A percentile compares a stretch with the other conserved stretches of the same genome.
Evolutionary conservation across 2,329 filamentous ascomycete species (phyloP).

Genomic region (Penicillium sp.): DNA sequence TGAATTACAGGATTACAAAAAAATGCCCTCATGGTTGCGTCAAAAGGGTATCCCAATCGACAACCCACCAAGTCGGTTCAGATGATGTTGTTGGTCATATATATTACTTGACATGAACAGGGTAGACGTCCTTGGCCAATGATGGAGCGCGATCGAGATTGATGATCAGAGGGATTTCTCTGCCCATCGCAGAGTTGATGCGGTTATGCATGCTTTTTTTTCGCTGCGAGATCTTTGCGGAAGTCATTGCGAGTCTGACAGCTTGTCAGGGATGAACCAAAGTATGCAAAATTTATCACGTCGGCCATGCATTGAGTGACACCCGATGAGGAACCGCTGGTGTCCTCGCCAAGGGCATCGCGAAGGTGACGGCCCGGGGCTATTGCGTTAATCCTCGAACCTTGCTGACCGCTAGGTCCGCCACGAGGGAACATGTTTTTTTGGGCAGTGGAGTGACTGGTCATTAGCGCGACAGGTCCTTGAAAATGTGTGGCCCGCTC

Average conservation of each 20-base stretch:
- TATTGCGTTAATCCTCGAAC: background rate
- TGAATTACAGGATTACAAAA: background rate
- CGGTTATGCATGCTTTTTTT: background rate
- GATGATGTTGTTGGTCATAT: background rate
- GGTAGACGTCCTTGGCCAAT: background rate
- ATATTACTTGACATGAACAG: background rate
- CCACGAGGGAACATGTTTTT: slow-evolving; percentile 6
- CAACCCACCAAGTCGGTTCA: background rate
- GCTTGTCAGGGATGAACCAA: background rate
- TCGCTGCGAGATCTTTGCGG: background rate
- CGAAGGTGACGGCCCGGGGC: background rate
- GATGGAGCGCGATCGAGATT: background rate
- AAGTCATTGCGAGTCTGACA: background rate
- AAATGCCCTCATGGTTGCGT: background rate
- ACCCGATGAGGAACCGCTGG: slow-evolving; percentile 7
- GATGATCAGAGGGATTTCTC: background rate
- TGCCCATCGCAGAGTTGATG: background rate
- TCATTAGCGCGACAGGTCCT: background rate
- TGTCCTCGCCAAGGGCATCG: slow-evolving; percentile 4
- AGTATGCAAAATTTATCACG: background rate
- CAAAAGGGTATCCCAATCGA: background rate
- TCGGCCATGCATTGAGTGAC: background rate
- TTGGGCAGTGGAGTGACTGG: background rate
- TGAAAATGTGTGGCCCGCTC: background rate
- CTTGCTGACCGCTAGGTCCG: slow-evolving; percentile 8